phyloP scores from a whole-genome alignment of 176 grass and related monocot genomes.

The Oryza nivara region DNA sequence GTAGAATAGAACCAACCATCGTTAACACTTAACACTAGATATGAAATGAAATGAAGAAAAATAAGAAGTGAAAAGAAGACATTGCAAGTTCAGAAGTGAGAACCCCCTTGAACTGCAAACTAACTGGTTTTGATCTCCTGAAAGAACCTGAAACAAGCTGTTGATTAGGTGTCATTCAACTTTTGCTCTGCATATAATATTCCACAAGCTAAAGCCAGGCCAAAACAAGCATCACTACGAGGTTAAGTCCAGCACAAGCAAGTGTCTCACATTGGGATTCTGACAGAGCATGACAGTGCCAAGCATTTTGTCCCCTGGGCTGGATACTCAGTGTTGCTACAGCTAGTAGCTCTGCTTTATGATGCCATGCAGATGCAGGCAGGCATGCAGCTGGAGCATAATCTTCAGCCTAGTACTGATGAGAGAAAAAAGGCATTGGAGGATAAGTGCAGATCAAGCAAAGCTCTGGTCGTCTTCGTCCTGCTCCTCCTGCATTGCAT shows the following conservation, averaged over 20 bases:
- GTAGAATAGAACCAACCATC: neutral
- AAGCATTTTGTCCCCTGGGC: constrained; percentile 23
- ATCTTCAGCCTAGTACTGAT: neutral
- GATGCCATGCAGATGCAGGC: neutral
- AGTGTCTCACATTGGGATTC: constrained; percentile 15
- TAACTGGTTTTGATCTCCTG: neutral
- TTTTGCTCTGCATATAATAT: neutral
- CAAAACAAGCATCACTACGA: neutral
- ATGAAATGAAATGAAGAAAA: neutral
- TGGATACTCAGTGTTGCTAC: neutral
- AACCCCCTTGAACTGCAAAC: neutral
- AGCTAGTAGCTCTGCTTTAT: neutral
- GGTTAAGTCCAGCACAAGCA: constrained; percentile 35
- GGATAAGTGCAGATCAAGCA: constrained; percentile 59
- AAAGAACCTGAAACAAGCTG: neutral
- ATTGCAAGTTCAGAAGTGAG: neutral
- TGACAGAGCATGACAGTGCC: constrained; percentile 8
- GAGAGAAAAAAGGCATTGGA: constrained; percentile 5
- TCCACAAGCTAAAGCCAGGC: neutral
- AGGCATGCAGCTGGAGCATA: neutral
- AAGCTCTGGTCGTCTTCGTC: neutral
- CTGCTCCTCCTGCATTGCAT: neutral
- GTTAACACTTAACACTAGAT: neutral
- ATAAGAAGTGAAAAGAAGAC: neutral
- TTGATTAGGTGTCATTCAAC: neutral